These are phyloP conservation scores for Chenopodium quinoa DNA, from an alignment of 148 eudicot genomes.

Conservation along the genomic window DNA sequence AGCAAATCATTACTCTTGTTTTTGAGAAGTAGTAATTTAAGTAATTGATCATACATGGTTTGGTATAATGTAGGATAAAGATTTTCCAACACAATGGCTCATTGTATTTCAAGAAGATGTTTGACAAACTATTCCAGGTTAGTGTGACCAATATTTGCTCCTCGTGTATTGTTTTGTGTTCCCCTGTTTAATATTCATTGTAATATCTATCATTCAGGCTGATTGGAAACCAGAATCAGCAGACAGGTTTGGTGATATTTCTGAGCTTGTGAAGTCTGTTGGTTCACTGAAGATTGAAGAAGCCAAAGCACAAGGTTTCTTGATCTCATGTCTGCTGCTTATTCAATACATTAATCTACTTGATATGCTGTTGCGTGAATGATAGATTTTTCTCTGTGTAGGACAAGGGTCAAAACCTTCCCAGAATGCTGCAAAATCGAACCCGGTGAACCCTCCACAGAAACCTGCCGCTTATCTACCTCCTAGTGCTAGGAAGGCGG, in stretches of 20 bases:
- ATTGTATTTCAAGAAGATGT: conserved; percentile 79
- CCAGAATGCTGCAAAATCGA: conserved; percentile 47
- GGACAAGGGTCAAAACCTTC: conserved; percentile 69
- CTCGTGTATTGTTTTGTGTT: conserved; percentile 4
- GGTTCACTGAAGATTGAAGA: conserved; percentile 67
- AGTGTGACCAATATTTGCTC: conserved; percentile 13
- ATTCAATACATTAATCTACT: neutral
- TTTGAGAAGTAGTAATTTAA: neutral
- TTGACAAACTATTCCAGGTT: conserved; percentile 91
- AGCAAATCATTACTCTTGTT: neutral
- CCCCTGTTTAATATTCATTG: conserved; percentile 16
- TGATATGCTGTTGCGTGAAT: conserved; percentile 2
- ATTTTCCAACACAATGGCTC: conserved; percentile 86
- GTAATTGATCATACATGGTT: conserved; percentile 7
- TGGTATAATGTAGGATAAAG: conserved; percentile 61
- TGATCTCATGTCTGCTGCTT: conserved; percentile 4
- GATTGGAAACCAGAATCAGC: conserved; percentile 97
- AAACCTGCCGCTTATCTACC: conserved; percentile 97
- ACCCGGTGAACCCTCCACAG: conserved; percentile 47
- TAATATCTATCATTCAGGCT: conserved; percentile 45
- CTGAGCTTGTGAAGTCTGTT: conserved; percentile 65
- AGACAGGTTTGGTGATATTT: conserved; percentile 72
- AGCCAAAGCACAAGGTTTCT: conserved; percentile 61
- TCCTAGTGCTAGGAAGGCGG: conserved; percentile 89
- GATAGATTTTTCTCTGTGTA: conserved; percentile 25